Conservation (phyloP, 2,329 filamentous ascomycete genomes). For the Exophiala spinifera region DNA sequence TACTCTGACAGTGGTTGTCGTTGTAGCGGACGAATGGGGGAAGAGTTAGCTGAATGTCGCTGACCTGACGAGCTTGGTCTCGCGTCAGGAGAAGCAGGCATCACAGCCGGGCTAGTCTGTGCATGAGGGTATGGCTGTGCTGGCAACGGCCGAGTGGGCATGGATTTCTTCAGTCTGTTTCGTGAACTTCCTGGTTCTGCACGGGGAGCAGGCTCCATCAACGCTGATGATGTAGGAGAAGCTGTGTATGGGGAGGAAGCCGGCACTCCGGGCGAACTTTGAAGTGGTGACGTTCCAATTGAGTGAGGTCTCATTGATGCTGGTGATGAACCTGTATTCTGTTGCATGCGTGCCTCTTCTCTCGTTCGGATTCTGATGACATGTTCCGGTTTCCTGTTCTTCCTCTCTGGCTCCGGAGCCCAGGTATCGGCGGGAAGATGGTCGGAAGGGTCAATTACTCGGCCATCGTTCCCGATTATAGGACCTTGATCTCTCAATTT, state of each 20-base stretch:
- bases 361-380: slow-evolving; percentile 45
- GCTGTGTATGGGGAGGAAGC: slow-evolving; percentile 27
- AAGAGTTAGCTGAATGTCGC: slow-evolving; percentile 15
- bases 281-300: slow-evolving; percentile 31
- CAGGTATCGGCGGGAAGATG: slow-evolving; percentile 63
- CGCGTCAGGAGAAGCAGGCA: slow-evolving; percentile 1
- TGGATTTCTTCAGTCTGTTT: slow-evolving; percentile 29
- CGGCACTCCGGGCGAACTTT: slow-evolving; percentile 28
- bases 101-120: slow-evolving; percentile 24
- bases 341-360: slow-evolving; percentile 25
- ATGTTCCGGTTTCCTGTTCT: slow-evolving; percentile 49
- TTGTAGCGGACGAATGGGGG: slow-evolving; percentile 10
- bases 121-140: slow-evolving; percentile 25
- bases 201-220: slow-evolving; percentile 30
- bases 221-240: slow-evolving; percentile 22
- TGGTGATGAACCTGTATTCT: slow-evolving; percentile 23
- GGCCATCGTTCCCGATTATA: slow-evolving; percentile 62
- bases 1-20: slow-evolving; percentile 26
- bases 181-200: slow-evolving; percentile 28
- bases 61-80: slow-evolving; percentile 16
- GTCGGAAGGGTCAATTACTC: slow-evolving; percentile 64
- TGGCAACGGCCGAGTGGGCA: slow-evolving; percentile 25
- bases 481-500: slow-evolving; percentile 49
- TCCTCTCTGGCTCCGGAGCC: slow-evolving; percentile 64
- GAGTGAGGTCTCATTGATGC: slow-evolving; percentile 29